Conservation (phyloP, 2,329 filamentous ascomycete species). For the Keithomyces neogunnii region DNA sequence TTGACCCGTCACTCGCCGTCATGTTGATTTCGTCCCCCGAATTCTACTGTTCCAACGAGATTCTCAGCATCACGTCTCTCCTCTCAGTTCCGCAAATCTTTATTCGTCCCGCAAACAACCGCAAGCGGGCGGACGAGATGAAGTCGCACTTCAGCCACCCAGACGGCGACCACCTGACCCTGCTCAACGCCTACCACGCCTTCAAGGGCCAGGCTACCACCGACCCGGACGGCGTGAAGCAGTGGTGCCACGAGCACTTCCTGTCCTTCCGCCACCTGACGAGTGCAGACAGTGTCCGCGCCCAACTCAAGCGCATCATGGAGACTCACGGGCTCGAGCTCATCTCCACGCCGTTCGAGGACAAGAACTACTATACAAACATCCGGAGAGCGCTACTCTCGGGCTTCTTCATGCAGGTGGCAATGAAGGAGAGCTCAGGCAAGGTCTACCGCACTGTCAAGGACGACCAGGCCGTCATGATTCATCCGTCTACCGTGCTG, state of each 20-base stretch:
- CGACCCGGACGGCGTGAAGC: conserved; percentile 62
- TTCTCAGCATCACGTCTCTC: conserved; percentile 87
- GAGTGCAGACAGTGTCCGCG: conserved; percentile 88
- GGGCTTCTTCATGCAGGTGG: conserved; percentile 99
- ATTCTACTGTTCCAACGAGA: conserved; percentile 98
- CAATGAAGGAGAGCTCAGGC: conserved; percentile 79
- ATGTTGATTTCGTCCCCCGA: conserved; percentile 98
- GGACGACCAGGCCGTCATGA: conserved; percentile 85
- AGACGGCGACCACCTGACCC: conserved; percentile 90
- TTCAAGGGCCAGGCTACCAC: conserved; percentile 65
- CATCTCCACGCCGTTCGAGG: conserved; percentile 79
- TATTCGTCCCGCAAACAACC: conserved; percentile 72
- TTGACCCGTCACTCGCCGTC: conserved; percentile 88
- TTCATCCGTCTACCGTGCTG: conserved; percentile 89
- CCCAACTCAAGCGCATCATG: conserved; percentile 94
- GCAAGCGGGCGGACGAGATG: conserved; percentile 95
- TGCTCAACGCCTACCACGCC: conserved; percentile 96
- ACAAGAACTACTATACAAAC: conserved; percentile 98
- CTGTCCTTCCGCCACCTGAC: conserved; percentile 80
- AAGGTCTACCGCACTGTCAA: conserved; percentile 96
- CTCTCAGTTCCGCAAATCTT: conserved; percentile 94
- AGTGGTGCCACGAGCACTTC: conserved; percentile 97
- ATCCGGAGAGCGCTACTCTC: conserved; percentile 86
- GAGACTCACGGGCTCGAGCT: conserved; percentile 82
- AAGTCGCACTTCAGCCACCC: conserved; percentile 87